Base-by-base conservation (phyloP, 176 grass and related monocot genomes). In the Aegilops speltoides region DNA sequence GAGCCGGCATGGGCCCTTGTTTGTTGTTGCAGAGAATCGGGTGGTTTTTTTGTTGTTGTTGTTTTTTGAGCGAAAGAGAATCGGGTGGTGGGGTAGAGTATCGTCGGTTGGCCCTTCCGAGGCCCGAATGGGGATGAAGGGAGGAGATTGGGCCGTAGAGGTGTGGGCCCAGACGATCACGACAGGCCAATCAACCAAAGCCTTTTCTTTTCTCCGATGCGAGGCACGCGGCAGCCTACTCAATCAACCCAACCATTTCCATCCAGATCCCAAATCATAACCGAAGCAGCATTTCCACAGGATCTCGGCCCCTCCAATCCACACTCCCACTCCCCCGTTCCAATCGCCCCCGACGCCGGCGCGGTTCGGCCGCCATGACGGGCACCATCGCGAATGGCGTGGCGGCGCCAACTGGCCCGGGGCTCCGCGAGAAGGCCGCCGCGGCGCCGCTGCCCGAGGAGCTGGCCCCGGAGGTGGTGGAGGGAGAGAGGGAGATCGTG, bases 381-480 rank as follows among this genome's bases (percentile, higher is more conserved):
- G 74, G 88, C 8, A 78, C 40, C 40, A 50, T 89, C 59, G 88
- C 86, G 66, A 92, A 85, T 22, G 83, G 79, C 15, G 32, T 70
- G 1, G n/a, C 79, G 60, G 76, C 90, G 76, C 86, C 90, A 12
- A n/a, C 61, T 16, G 6, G 3, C 10, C 6, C 16, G 16, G 52
- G 9, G 23, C 34, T 62, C 20, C 19, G 48, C 28, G 52, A 36
- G 25, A 64, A 22, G 34, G 78, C 33, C 25, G 81, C n/a, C 54
- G 73, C 82, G 72, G 91, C 82, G 46, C 85, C 76, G 16, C 69
- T 88, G 20, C 88, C 78, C 12, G 72, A 86, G 78, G 86, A 89
- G 61, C 72, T 80, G 43, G 85, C 25, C 12, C 73, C 79, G 20
- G 78, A 48, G 25, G 78, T 76, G 32, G 74, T 64, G 57, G 82